Evolutionary conservation across 2,329 filamentous ascomycete species (phyloP).

Genomic region (Penicillium palitans): DNA sequence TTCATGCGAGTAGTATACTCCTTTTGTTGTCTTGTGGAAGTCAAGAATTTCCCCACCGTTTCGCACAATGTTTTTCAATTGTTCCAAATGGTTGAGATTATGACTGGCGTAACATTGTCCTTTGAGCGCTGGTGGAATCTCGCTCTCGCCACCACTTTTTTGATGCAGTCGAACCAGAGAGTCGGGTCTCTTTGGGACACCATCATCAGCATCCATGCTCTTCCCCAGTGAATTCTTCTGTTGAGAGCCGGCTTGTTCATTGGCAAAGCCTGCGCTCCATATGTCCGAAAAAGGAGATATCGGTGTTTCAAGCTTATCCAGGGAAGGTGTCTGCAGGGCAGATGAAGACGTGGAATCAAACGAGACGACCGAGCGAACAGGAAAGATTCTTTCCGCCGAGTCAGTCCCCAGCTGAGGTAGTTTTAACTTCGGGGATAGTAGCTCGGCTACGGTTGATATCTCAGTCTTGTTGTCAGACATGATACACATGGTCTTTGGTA

Average conservation of each 20-base stretch:
- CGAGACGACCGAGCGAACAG: constrained; percentile 73
- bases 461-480: constrained; percentile 22
- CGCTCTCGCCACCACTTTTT: constrained; percentile 1
- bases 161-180: constrained; percentile 12
- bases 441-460: constrained; percentile 15
- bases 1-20: constrained; percentile 7
- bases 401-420: constrained; percentile 32
- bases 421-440: constrained; percentile 20
- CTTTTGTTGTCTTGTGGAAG: constrained; percentile 1
- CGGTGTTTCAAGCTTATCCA: constrained; percentile 23
- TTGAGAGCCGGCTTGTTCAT: constrained; percentile 1
- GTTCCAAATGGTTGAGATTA: background rate
- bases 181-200: background rate
- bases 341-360: constrained; percentile 56
- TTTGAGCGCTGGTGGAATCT: background rate
- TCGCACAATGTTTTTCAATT: background rate
- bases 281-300: constrained; percentile 22
- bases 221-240: background rate
- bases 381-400: constrained; percentile 67
- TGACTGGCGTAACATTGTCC: background rate
- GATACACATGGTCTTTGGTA: constrained; percentile 26
- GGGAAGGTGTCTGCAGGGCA: constrained; percentile 25
- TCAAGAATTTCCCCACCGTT: constrained; percentile 13
- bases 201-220: background rate
- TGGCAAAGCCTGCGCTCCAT: background rate